These are phyloP conservation scores for Cyclostephanos tholiformis DNA, from an alignment of 108 stramenopile genomes.

Conservation along the genomic window DNA sequence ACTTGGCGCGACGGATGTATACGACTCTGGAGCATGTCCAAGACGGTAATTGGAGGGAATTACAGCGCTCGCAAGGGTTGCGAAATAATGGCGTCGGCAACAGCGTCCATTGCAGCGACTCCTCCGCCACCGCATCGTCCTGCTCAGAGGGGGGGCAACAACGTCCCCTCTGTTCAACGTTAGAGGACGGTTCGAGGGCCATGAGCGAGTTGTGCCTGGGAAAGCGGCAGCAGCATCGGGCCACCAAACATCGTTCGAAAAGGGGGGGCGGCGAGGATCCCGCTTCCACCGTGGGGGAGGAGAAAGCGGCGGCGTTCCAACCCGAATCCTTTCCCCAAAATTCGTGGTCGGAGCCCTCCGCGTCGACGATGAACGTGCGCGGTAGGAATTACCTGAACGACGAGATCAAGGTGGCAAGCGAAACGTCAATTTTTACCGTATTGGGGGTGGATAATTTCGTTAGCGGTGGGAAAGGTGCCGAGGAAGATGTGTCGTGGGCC, in stretches of 20 bases:
- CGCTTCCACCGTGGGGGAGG: neutral
- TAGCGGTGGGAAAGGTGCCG: constrained; percentile 6
- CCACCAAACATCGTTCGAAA: neutral
- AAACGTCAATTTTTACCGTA: too few species aligned
- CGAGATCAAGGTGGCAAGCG: constrained; percentile 38
- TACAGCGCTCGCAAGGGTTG: neutral
- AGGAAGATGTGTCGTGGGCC: constrained; percentile 12
- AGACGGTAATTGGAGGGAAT: constrained; percentile 15
- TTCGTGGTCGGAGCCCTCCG: constrained; percentile 44
- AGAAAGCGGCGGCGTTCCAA: neutral
- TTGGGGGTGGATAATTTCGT: constrained; percentile 58
- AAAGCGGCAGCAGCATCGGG: neutral
- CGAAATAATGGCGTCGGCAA: neutral
- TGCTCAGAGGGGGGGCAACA: neutral
- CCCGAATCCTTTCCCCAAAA: constrained; percentile 22
- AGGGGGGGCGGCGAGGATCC: neutral
- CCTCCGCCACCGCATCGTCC: neutral
- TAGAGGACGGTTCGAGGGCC: neutral
- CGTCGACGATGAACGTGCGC: constrained; percentile 48
- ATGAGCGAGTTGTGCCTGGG: neutral
- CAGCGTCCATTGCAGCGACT: neutral
- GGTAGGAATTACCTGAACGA: constrained; percentile 34
- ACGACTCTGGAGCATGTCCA: constrained; percentile 28
- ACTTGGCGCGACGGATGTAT: constrained; percentile 25
- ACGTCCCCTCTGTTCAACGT: too few species aligned